Percentiles rank a stretch among this genome's conserved stretches.
Evolutionary conservation across 768 basidiomycete species (phyloP).

Genomic region (Inosperma sp.): DNA sequence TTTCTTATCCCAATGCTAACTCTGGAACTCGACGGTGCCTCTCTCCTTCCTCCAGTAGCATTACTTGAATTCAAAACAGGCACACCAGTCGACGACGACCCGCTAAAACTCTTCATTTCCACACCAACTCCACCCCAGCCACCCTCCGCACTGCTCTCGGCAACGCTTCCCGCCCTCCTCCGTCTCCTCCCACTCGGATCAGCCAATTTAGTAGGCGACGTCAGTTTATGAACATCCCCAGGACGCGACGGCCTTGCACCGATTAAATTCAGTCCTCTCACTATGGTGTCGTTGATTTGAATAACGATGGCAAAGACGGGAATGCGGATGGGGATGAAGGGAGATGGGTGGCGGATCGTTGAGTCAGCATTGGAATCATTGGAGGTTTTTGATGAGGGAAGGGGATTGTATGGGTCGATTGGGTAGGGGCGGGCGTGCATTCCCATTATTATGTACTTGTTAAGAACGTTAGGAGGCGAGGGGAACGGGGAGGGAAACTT

Average conservation of each 20-base stretch:
- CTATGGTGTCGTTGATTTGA: constrained; percentile 67
- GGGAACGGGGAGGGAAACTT: constrained; percentile 21
- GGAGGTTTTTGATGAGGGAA: background rate
- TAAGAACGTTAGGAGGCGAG: background rate
- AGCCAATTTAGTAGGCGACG: background rate
- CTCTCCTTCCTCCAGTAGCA: background rate
- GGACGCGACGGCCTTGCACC: constrained; percentile 27
- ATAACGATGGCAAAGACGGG: constrained; percentile 73
- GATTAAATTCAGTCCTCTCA: constrained; percentile 56
- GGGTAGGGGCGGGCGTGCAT: constrained; percentile 74
- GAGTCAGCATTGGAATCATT: background rate
- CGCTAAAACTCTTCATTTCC: background rate
- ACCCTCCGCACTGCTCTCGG: constrained; percentile 58
- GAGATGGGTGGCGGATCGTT: constrained; percentile 63
- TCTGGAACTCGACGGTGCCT: constrained; percentile 24
- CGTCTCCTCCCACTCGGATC: constrained; percentile 14
- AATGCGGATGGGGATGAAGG: constrained; percentile 74
- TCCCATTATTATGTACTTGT: constrained; percentile 79
- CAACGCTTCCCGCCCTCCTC: constrained; percentile 40
- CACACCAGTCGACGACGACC: background rate
- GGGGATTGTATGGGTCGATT: constrained; percentile 67
- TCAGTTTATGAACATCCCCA: background rate
- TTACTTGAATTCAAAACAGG: background rate
- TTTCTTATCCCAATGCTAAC: constrained; percentile 44
- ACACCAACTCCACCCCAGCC: constrained; percentile 33